Evolutionary conservation across 2,329 filamentous ascomycete genomes (phyloP), one percentile per base, ranked within the genome.

Genomic region (Fusarium irregulare): DNA sequence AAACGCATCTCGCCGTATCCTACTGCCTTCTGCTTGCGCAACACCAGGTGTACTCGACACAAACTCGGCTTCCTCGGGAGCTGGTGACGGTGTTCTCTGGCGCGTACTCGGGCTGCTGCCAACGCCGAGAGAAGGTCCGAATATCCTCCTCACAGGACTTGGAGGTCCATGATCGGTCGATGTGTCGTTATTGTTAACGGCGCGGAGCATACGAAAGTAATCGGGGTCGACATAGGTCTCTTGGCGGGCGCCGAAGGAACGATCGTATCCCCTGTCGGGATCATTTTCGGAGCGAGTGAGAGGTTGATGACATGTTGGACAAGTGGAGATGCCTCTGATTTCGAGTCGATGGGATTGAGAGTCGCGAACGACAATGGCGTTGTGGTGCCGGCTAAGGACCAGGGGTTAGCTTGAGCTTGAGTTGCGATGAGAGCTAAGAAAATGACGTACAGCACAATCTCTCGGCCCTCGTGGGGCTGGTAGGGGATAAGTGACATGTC

Each of bases 121-220:
- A 3, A 67, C 72, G 8, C 68, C 73, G 4, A 83, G 78, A 13
- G 82, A 79, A 6, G 85, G 84, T 49, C 84, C 82, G 45, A 86
- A 83, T 2, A 87, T 79, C 53, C 87, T 82, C 45, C 87, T 84
- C 50, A 89, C 83, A 1, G 87, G 86, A 64, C 84, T 88, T 13
- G 85, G 80, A 1, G 86, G 83, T 18, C 80, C 77, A 70, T 77
- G 83, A 74, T 80, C 82, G 70, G 76, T 80, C 64, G 75, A 83
- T 77, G 80, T 85, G 79, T 79, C 83, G 79, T 77, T 37, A n/a
- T 71, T 71, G 23, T 83, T 77, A 78, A 83, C 80, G 75, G 85
- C 79, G 80, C 89, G 92, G 42, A 99, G 89, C 92, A 98, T 94
- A 75, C 93, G 93, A 80, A 99, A 99, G 83, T 99, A 99, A 54